These are phyloP conservation scores for Rhizodiscina lignyota DNA, from an alignment of 495 filamentous ascomycete species.

Conservation along the genomic window DNA sequence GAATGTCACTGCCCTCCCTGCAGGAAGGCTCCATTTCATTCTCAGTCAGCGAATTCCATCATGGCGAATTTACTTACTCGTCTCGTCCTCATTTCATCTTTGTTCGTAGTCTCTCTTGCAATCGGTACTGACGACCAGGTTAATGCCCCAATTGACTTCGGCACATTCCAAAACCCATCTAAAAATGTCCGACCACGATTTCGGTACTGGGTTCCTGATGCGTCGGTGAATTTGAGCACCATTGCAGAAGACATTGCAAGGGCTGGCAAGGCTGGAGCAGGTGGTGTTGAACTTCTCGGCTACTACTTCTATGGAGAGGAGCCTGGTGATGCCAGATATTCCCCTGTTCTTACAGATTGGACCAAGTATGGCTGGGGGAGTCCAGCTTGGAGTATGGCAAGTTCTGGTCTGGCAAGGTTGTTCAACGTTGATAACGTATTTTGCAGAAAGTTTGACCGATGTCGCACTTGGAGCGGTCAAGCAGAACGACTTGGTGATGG, in stretches of 20 bases:
- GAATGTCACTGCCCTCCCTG: no score
- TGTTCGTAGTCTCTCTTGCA: no score
- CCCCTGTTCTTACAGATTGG: conserved; percentile 7
- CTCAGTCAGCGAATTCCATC: no score
- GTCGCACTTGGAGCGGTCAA: conserved; percentile 7
- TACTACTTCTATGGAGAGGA: conserved; percentile 19
- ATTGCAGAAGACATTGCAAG: conserved; percentile 9
- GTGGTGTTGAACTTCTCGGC: conserved; percentile 17
- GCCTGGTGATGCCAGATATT: conserved; percentile 4
- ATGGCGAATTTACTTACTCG: no score
- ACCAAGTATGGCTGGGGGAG: conserved; percentile 7
- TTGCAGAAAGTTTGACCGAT: conserved; percentile 2
- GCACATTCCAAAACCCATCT: conserved; percentile 15
- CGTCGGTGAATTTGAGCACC: conserved; percentile 10
- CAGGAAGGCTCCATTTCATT: no score
- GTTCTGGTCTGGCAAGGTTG: neutral
- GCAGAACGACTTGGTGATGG: conserved; percentile 8
- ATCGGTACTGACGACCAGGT: no score
- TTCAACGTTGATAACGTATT: neutral
- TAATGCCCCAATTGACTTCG: no score
- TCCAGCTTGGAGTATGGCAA: conserved; percentile 4
- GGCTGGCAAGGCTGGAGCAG: conserved; percentile 6
- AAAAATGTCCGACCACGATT: conserved; percentile 18
- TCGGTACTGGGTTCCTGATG: conserved; percentile 25
- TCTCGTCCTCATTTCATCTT: no score